Conservation (phyloP, 495 filamentous ascomycete genomes). For the Tuber umbilicatum region DNA sequence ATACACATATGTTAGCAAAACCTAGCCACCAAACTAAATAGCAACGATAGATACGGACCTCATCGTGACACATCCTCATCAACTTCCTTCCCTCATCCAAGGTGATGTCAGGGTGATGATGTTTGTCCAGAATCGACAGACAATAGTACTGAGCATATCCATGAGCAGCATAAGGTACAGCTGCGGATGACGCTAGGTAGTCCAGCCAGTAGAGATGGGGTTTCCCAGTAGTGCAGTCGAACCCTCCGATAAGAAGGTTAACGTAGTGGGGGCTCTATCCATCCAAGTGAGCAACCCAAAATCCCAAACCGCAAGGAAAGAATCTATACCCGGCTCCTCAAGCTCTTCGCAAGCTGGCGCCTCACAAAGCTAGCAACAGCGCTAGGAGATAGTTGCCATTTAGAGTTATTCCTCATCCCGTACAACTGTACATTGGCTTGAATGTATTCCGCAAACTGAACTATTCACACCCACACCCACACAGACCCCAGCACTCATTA, state of each 20-base stretch:
- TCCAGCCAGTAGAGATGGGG: slow-evolving; percentile 95
- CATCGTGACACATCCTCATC: slow-evolving; percentile 86
- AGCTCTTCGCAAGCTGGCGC: slow-evolving; percentile 77
- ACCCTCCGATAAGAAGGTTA: slow-evolving; percentile 87
- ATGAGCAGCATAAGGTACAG: slow-evolving; percentile 90
- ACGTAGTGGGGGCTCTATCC: slow-evolving; percentile 76
- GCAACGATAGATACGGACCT: slow-evolving; percentile 45
- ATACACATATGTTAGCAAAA: slow-evolving; percentile 14
- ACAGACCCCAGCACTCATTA: slow-evolving; percentile 42
- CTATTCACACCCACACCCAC: slow-evolving; percentile 46
- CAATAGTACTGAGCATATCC: slow-evolving; percentile 87
- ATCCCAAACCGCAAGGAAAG: slow-evolving; percentile 1
- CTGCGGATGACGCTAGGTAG: slow-evolving; percentile 82
- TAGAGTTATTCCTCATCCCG: slow-evolving; percentile 91
- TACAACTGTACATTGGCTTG: slow-evolving; percentile 98
- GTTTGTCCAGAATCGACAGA: slow-evolving; percentile 91
- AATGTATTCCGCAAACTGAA: slow-evolving; percentile 98
- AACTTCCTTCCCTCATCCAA: slow-evolving; percentile 77
- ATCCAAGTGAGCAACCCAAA: slow-evolving; percentile 9
- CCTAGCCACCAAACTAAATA: slow-evolving; percentile 1
- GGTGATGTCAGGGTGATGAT: slow-evolving; percentile 87
- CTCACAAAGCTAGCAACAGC: slow-evolving; percentile 89
- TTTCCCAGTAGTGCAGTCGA: slow-evolving; percentile 78
- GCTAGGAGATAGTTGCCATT: slow-evolving; percentile 64
- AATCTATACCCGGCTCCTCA: slow-evolving; percentile 62